Evolutionary conservation across 2,329 filamentous ascomycete species (phyloP), one percentile per base, ranked within the genome.

Genomic region (Ophiostoma montium): DNA sequence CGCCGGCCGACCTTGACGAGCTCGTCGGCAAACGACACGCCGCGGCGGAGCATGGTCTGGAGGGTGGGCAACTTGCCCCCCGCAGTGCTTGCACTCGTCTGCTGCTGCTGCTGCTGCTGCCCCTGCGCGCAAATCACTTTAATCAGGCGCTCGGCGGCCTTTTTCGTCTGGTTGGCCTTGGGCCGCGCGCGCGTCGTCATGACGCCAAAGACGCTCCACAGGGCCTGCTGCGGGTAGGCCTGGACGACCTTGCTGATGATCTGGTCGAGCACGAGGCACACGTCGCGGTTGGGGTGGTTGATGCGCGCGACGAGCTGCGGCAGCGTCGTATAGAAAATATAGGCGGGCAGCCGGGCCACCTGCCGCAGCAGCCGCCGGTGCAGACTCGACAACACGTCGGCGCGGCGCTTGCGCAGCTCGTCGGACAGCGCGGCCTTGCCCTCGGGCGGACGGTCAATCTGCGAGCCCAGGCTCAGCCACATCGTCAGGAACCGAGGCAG

Each of bases 251-350:
- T 90, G 53, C 83, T 69, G 49, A 98, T 88, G 56, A 96, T 90
- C 32, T 75, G 74, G 48, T 82, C 78, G 7, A 99, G 68, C 10
- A 85, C 70, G 51, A 82, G 78, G 65, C 86, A 94, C 2, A 95
- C 87, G 1, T 80, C 76, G 4, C 65, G 65, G 61, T 95, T 86
- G 1, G 83, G 80, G 65, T 98, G 92, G 42, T 85, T 86, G 58
- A 99, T 95, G 31, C 92, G 82, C n/a, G 90, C 92, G 50, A 98
- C 85, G 53, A 98, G 84, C 64, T 98, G 92, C 5, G 92, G 85
- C 38, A 99, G 71, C 6, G 90, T 73, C 2, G 82, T 84, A 61
- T 88, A 90, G 63, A 87, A 88, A 31, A 87, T 76, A 58, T 84
- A 89, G 1, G 83, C 76, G 2, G 85, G 84, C 52, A 89, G 70